Evolutionary conservation across 352 stramenopile genomes (phyloP), one percentile per base, ranked within the genome.

Genomic region (Aphanomyces astaci): DNA sequence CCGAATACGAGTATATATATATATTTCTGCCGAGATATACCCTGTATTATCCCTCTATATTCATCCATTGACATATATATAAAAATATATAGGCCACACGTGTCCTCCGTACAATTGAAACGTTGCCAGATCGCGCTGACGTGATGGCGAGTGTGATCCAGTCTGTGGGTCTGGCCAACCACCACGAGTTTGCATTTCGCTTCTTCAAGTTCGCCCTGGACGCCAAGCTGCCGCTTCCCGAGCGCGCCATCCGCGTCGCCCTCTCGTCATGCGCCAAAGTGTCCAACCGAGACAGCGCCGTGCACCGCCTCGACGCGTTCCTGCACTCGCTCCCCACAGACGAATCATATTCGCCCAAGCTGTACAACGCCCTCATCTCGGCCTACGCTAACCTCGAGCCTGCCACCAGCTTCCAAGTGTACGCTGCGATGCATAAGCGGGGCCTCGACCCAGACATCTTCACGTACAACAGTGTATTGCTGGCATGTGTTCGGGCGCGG

Each of bases 351-450:
- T 87, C 80, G 25, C 77, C 84, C n/a, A 89, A 88, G 71, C 87
- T 80, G 15, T 92, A 80, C 75, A 93, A 93, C 69, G 85, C 81
- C 54, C 87, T 93, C 76, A 90, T 95, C 68, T 86, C 82, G 7
- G 83, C 86, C n/a, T 90, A 80, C 68, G 83, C 79, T 40, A 91
- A 92, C 64, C 33, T 68, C 28, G 32, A 68, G 3, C 62, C 62
- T 2, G 30, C 43, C 19, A 68, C 87, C 40, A 84, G 82, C 62
- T 66, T 93, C 33, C 57, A 74, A 10, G 69, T 89, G 2, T 92
- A 82, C 36, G 64, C 81, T 24, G 67, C 60, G 7, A 81, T 93
- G 72, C 71, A 72, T 28, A 51, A 53, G 3, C 66, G 65, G 30
- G 71, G 17, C 9, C 48, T 88, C 40, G 46, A 54, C 36, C 84